These are phyloP conservation scores for Chrysanthemum seticuspe DNA, from an alignment of 129 eudicot species.

Conservation along the genomic window DNA sequence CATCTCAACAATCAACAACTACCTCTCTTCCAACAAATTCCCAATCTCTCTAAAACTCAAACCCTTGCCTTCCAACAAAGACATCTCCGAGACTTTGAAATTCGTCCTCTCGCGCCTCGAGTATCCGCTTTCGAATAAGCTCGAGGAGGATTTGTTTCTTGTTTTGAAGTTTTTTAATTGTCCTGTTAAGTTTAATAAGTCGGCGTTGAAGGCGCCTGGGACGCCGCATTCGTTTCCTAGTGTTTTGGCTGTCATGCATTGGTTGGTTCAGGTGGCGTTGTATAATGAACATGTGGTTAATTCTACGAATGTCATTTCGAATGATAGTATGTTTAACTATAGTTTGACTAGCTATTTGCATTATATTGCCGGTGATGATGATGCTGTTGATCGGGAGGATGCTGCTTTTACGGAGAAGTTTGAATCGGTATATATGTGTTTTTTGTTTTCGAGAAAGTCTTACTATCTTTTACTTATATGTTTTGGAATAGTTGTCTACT, in stretches of 20 bases:
- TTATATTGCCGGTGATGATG: constrained; percentile 74
- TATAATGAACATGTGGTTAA: constrained; percentile 37
- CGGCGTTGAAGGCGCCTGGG: constrained; percentile 72
- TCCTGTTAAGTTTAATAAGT: constrained; percentile 65
- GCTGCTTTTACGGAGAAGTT: constrained; percentile 36
- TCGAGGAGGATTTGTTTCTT: constrained; percentile 55
- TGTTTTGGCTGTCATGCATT: constrained; percentile 62
- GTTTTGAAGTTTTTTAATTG: constrained; percentile 53
- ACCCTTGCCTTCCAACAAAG: constrained; percentile 68
- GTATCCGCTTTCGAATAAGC: constrained; percentile 31
- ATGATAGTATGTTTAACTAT: constrained; percentile 31
- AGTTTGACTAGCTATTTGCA: constrained; percentile 42
- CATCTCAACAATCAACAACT: constrained; percentile 56
- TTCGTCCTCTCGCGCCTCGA: constrained; percentile 55
- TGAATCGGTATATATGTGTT: neutral
- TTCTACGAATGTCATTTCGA: constrained; percentile 12
- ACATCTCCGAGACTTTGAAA: constrained; percentile 63
- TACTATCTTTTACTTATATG: too few relatives aligned
- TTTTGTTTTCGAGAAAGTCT: too few relatives aligned
- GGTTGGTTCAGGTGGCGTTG: constrained; percentile 68
- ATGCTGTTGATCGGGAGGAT: constrained; percentile 49
- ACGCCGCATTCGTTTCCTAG: constrained; percentile 78
- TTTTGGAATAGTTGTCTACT: too few relatives aligned
- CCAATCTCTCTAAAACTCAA: constrained; percentile 46
- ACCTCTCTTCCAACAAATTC: constrained; percentile 45